Percentiles rank a stretch among this genome's conserved stretches.
phyloP scores from a whole-genome alignment of 1,139 yeast genomes.

The Saccharomyces hybrid region DNA sequence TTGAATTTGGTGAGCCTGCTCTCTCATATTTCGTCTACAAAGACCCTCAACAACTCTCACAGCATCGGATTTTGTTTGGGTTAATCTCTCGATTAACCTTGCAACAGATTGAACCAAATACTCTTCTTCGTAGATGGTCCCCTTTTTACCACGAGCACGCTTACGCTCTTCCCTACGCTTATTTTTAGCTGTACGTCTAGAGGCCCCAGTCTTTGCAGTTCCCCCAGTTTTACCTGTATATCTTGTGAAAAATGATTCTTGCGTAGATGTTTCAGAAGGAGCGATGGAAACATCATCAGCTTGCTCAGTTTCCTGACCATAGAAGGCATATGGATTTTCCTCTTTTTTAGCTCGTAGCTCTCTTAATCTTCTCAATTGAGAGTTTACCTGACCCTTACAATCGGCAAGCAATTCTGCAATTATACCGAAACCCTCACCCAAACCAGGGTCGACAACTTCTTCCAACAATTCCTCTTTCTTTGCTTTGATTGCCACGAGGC shows the following conservation, averaged over 20 bases:
- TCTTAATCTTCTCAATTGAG: conserved; percentile 76
- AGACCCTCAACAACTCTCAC: conserved; percentile 65
- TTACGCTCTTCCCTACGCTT: conserved; percentile 92
- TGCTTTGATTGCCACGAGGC: conserved; percentile 49
- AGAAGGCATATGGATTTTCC: conserved; percentile 79
- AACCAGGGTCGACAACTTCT: conserved; percentile 57
- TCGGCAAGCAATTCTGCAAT: conserved; percentile 87
- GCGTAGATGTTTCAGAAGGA: conserved; percentile 86
- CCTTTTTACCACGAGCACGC: conserved; percentile 93
- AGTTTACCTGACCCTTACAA: conserved; percentile 73
- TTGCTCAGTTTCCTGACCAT: conserved; percentile 64
- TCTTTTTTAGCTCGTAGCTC: conserved; percentile 77
- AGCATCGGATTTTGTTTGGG: conserved; percentile 70
- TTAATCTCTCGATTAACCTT: conserved; percentile 74
- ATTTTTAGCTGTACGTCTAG: conserved; percentile 85
- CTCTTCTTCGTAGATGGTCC: conserved; percentile 94
- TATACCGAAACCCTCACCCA: conserved; percentile 81
- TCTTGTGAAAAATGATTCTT: conserved; percentile 87
- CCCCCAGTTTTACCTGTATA: conserved; percentile 94
- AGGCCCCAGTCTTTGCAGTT: conserved; percentile 93
- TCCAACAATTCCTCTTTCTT: conserved; percentile 43
- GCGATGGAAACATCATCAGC: conserved; percentile 95
- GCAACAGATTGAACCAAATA: conserved; percentile 83
- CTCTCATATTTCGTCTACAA: conserved; percentile 61
- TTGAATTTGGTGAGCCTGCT: conserved; percentile 80